phyloP scores from a whole-genome alignment of 2,329 filamentous ascomycete genomes.

The Colletotrichum sp. region DNA sequence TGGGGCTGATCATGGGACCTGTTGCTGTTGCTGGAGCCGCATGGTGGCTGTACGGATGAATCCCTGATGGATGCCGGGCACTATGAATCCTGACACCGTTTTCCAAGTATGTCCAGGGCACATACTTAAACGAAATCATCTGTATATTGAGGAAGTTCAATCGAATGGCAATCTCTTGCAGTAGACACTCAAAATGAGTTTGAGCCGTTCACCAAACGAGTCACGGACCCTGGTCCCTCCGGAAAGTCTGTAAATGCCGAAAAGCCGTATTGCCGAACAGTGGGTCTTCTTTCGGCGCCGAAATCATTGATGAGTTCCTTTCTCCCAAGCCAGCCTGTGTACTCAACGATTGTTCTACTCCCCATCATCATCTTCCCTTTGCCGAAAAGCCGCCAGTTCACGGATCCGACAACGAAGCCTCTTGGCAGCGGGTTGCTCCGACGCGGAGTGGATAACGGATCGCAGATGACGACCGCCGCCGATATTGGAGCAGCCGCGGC shows the following conservation, averaged over 20 bases:
- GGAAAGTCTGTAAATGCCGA: neutral
- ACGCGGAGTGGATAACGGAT: neutral
- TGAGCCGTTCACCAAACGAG: neutral
- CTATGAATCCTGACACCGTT: neutral
- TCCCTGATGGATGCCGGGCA: neutral
- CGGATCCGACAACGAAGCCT: neutral
- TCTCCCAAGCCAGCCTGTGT: neutral
- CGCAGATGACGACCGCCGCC: neutral
- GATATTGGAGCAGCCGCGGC: neutral
- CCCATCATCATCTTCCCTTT: neutral
- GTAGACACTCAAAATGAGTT: neutral
- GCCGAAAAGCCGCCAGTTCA: neutral
- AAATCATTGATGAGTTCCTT: neutral
- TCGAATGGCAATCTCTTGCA: neutral
- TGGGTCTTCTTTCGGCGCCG: neutral
- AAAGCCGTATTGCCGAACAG: neutral
- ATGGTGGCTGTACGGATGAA: neutral
- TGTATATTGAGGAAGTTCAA: neutral
- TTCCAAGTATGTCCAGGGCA: fast-evolving
- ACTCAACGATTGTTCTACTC: neutral
- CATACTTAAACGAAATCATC: neutral
- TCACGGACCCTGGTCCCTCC: neutral
- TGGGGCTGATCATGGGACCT: neutral
- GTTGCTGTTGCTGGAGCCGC: neutral
- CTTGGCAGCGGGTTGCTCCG: neutral